Base-by-base conservation (phyloP, 495 filamentous ascomycete genomes). In the Aspergillus diversus region DNA sequence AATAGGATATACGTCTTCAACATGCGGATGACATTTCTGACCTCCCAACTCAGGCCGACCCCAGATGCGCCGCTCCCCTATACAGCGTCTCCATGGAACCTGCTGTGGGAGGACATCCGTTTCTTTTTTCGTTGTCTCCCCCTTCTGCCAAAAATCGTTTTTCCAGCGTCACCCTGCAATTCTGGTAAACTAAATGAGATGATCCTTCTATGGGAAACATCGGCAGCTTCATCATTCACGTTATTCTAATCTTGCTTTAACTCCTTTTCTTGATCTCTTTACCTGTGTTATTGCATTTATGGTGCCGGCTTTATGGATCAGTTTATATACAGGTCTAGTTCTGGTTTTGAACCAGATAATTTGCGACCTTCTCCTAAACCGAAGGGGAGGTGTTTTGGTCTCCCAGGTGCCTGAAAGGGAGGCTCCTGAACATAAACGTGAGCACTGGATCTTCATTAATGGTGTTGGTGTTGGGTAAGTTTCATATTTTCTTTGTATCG, bases 31-130 rank as follows among this genome's bases (percentile, higher is more conserved):
- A 60, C 48, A 17, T 43, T 61, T 5, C 31, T 61, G 33, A 51
- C 21, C 8, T 27, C 50, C 4, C 37, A 63, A 17, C 39, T 27
- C 1, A 34, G 21, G 1, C 50, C n/a, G n/a, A 27, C 11, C 5
- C 51, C 42, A 47, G 55, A 59, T 21, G 16, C 54, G 13, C 65
- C 65, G 33, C 51, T 67, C 31, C 61, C 65, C 50, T 89, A 90
- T 68, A 89, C 88, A n/a, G 81, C 83, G 48, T 77, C 83, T 52
- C 87, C 87, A 4, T 76, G 81, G 72, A 73, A 61, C 47, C 74
- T 90, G 47, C 75, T 89, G 27, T 75, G 71, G 60, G 77, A 73
- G 55, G 88, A 90, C 59, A 63, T 89, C 31, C 66, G 71, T 33
- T 80, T 87, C 50, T 82, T 84, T 61, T 70, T 89, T 58, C 70